Evolutionary conservation across 306 rosid genomes (phyloP).

Genomic region (Senna siamea): DNA sequence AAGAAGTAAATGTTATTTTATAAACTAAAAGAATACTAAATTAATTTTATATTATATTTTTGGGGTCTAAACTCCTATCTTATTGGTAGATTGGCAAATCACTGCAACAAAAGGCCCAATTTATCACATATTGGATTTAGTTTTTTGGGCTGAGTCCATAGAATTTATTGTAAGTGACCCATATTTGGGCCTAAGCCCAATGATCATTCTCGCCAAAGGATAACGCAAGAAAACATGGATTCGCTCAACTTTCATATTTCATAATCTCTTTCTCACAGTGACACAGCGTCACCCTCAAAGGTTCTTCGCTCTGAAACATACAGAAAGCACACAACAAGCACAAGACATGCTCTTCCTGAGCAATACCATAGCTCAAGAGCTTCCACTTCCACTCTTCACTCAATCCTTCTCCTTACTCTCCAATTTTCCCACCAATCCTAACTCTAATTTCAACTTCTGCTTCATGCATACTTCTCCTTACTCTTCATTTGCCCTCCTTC

Average conservation of each 20-base stretch:
- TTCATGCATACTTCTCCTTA: slow-evolving; percentile 19
- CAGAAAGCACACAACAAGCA: not conserved
- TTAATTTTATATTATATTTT: no score
- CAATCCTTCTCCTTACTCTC: not conserved
- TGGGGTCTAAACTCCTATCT: no score
- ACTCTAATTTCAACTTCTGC: not conserved
- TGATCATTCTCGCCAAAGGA: not conserved
- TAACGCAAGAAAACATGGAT: no score
- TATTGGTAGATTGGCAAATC: no score
- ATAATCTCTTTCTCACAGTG: no score
- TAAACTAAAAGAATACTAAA: no score
- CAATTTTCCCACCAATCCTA: not conserved
- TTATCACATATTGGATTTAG: no score
- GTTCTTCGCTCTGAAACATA: not conserved
- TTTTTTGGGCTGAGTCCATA: no score
- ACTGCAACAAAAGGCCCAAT: no score
- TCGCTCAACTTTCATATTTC: no score
- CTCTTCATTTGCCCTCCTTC: not conserved
- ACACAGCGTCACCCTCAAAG: not conserved
- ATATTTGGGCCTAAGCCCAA: not conserved
- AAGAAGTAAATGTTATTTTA: no score
- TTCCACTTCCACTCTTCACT: slow-evolving; percentile 19
- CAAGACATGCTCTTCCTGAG: slow-evolving; percentile 18
- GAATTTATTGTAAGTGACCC: no score
- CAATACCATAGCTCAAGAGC: not conserved